Conservation (phyloP, 2,329 filamentous ascomycete species). For the Venturia effusa region DNA sequence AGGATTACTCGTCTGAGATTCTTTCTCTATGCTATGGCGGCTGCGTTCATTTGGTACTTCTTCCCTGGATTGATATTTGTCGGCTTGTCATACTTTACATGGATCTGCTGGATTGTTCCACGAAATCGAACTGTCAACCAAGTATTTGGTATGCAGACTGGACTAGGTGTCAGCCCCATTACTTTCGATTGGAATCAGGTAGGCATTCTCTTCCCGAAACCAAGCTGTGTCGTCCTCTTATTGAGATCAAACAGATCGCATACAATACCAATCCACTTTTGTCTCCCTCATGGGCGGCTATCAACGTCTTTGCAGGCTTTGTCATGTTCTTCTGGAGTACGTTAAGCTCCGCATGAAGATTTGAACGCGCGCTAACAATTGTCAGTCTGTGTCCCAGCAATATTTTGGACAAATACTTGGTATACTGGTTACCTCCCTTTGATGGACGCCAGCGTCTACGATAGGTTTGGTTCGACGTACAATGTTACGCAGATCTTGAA, state of each 20-base stretch:
- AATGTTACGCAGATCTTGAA: slow-evolving; percentile 24
- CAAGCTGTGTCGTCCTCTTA: background rate
- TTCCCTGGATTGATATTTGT: slow-evolving; percentile 60
- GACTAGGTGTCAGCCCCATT: slow-evolving; percentile 53
- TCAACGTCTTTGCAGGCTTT: background rate
- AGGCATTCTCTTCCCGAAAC: too few relatives aligned
- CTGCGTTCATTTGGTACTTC: slow-evolving; percentile 46
- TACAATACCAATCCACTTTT: slow-evolving; percentile 8
- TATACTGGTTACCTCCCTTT: slow-evolving; percentile 26
- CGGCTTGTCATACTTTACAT: slow-evolving; percentile 59
- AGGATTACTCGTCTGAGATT: slow-evolving; percentile 54
- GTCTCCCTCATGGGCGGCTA: slow-evolving; percentile 3
- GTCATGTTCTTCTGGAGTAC: slow-evolving; percentile 14
- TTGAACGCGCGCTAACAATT: slow-evolving; percentile 65
- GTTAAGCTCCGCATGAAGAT: slow-evolving; percentile 11
- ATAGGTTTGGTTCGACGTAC: slow-evolving; percentile 25
- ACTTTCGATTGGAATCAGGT: slow-evolving; percentile 12
- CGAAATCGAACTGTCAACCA: slow-evolving; percentile 60
- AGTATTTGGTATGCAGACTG: slow-evolving; percentile 58
- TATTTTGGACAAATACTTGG: slow-evolving; percentile 12
- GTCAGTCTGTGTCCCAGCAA: slow-evolving; percentile 42
- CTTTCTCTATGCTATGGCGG: slow-evolving; percentile 35
- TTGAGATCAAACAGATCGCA: background rate
- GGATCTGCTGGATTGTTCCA: slow-evolving; percentile 61
- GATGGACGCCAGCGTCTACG: slow-evolving; percentile 20